These are phyloP conservation scores for Ajuga chamaepitys DNA, from an alignment of 257 asterid genomes.

Conservation along the genomic window DNA sequence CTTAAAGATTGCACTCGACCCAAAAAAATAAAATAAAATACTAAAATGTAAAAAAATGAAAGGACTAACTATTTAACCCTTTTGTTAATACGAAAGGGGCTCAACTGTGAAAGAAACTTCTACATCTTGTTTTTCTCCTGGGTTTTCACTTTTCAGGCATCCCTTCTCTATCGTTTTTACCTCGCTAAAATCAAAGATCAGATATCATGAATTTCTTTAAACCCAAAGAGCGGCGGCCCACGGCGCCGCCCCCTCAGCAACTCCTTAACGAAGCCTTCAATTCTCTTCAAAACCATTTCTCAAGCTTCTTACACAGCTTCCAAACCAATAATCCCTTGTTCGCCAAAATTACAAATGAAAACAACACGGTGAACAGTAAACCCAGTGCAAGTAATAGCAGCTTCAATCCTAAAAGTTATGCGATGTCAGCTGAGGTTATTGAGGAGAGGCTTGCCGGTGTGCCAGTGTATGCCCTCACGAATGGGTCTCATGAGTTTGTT, in stretches of 20 bases:
- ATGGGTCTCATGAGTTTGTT: constrained; percentile 65
- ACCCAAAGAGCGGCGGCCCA: constrained; percentile 30
- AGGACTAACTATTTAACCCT: too few species aligned
- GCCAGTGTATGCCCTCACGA: constrained; percentile 78
- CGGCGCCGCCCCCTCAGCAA: constrained; percentile 31
- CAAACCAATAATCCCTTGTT: constrained; percentile 23
- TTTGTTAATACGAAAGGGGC: too few species aligned
- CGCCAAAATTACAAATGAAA: constrained; percentile 38
- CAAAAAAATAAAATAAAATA: too few species aligned
- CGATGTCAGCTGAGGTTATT: constrained; percentile 45
- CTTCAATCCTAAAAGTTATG: constrained; percentile 5
- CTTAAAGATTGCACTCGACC: too few species aligned
- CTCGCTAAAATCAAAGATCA: too few species aligned
- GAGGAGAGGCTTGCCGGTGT: constrained; percentile 86
- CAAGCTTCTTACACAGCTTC: constrained; percentile 41
- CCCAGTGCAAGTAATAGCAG: background rate
- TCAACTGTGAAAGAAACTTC: too few species aligned
- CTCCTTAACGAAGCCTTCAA: constrained; percentile 50
- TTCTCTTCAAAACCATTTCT: constrained; percentile 55
- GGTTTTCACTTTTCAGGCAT: too few species aligned
- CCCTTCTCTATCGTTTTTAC: too few species aligned
- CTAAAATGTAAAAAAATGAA: too few species aligned
- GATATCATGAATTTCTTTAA: constrained; percentile 57
- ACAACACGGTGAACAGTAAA: background rate
- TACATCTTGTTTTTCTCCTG: too few species aligned